These are phyloP conservation scores for Cylindrotheca closterium DNA, from an alignment of 108 stramenopile species.

Conservation along the genomic window DNA sequence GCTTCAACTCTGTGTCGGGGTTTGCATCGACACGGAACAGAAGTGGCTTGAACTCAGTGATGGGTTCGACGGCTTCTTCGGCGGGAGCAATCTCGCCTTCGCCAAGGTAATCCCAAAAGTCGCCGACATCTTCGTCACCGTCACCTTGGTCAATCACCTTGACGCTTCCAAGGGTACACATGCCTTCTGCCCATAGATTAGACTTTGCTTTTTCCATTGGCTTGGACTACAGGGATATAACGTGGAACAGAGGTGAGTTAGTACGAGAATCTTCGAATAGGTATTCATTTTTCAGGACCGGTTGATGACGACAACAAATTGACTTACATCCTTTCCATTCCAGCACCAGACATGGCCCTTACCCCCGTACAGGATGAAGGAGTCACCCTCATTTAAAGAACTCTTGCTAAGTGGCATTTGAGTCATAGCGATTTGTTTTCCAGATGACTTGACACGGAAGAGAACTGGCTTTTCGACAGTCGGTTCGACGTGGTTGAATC, in stretches of 20 bases:
- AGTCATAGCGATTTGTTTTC: conserved; percentile 28
- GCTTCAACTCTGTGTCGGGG: conserved; percentile 34
- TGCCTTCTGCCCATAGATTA: conserved; percentile 18
- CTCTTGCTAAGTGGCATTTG: conserved; percentile 56
- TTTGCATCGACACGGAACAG: conserved; percentile 61
- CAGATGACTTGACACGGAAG: conserved; percentile 50
- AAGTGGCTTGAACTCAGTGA: conserved; percentile 29
- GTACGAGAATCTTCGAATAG: neutral
- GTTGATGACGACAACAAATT: conserved; percentile 26
- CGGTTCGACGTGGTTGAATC: conserved; percentile 81
- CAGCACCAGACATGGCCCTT: conserved; percentile 76
- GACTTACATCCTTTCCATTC: conserved; percentile 60
- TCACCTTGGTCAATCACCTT: conserved; percentile 38
- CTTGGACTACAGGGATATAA: conserved; percentile 14
- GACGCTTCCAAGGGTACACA: conserved; percentile 41
- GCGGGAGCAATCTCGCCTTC: conserved; percentile 33
- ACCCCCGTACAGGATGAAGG: conserved; percentile 84
- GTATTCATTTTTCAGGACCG: neutral
- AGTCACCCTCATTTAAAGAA: conserved; percentile 82
- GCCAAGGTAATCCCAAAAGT: conserved; percentile 86
- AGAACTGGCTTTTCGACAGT: conserved; percentile 57
- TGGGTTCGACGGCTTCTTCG: conserved; percentile 5
- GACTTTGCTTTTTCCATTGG: conserved; percentile 16
- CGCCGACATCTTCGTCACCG: conserved; percentile 49
- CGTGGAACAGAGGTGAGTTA: neutral